Evolutionary conservation across 1,139 yeast species (phyloP), one percentile per base, ranked within the genome.

Genomic region (Yamadazyma dendronema): DNA sequence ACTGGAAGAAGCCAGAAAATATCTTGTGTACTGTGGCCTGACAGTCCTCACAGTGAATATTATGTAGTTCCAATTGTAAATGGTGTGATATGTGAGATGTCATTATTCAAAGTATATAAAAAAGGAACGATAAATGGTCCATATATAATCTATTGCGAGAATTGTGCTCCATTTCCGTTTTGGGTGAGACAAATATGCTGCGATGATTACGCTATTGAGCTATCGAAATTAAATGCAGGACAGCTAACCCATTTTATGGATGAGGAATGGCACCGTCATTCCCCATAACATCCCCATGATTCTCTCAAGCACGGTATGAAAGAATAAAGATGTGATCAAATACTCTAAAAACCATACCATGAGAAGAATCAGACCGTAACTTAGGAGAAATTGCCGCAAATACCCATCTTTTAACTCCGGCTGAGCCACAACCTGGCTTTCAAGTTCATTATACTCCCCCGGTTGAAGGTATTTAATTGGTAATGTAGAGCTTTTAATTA

Each of bases 241-340:
- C 9, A 7, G 6, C 17, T 6, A 13, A 14, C 17, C 16, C 6
- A 26, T 5, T 21, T 32, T 24, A 27, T 31, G 45, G 3, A 26
- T 36, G 3, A 49, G 6, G 2, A 56, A 37, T 0, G 81, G 77
- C 2, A 74, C 57, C 0, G 58, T 33, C 38, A 72, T 52, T 0
- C 83, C 86, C 42, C 74, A 56, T 0, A 56, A 9, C 10, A 78
- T 51, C 0, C 88, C 89, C 2, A 70, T 53, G 1, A 76, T 34
- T 44, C 80, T 79, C 51, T 83, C 90, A 3, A 58, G 28, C 1
- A 72, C 35, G 0, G 87, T 79, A 52, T 83, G 90, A 53, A 77
- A 83, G 47, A 81, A 82, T 1, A 77, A 47, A 3, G 84, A 67
- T 0, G 90, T 83, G 4, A 81, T 59, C 6, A 62, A 36, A 35